Conservation (phyloP, 768 basidiomycete genomes). For the Mycena chlorophos region DNA sequence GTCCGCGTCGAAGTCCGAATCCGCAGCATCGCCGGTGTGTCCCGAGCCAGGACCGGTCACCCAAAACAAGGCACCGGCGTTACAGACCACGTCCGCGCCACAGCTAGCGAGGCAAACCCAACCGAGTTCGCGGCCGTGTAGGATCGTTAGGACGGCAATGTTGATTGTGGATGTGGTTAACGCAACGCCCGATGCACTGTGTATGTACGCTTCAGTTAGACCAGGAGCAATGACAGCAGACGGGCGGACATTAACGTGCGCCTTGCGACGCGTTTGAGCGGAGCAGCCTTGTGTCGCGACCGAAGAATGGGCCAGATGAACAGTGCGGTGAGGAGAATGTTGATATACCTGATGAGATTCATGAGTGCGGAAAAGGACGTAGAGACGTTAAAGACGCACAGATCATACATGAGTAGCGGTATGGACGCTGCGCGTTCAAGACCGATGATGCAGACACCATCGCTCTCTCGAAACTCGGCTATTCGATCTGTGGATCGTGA, state of each 20-base stretch:
- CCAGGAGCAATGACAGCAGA: background rate
- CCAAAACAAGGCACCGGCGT: background rate
- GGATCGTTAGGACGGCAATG: slow-evolving; percentile 14
- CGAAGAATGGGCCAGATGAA: slow-evolving; percentile 39
- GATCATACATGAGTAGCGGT: slow-evolving; percentile 47
- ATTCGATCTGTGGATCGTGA: slow-evolving; percentile 33
- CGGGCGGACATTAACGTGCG: slow-evolving; percentile 36
- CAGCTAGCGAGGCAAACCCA: slow-evolving; percentile 15
- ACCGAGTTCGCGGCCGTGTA: slow-evolving; percentile 16
- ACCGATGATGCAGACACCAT: slow-evolving; percentile 49
- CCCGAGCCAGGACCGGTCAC: too few species aligned
- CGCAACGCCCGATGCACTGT: slow-evolving; percentile 11
- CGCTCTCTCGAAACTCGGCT: slow-evolving; percentile 30
- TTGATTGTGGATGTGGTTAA: slow-evolving; percentile 16
- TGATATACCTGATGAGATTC: slow-evolving; percentile 22
- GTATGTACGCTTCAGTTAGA: background rate
- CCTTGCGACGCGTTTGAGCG: slow-evolving; percentile 30
- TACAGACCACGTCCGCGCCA: slow-evolving; percentile 10
- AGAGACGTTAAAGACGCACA: slow-evolving; percentile 31
- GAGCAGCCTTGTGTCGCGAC: slow-evolving; percentile 25
- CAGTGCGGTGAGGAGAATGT: slow-evolving; percentile 29
- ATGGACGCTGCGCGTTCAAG: slow-evolving; percentile 44
- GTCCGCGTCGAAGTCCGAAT: too few species aligned
- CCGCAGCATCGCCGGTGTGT: too few species aligned
- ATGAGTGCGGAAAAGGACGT: slow-evolving; percentile 21